A percentile compares a stretch with the other conserved stretches of the same genome.
These are phyloP conservation scores for Coniferiporia sulphurascens DNA, from an alignment of 1,284 basidiomycete genomes.

Conservation along the genomic window DNA sequence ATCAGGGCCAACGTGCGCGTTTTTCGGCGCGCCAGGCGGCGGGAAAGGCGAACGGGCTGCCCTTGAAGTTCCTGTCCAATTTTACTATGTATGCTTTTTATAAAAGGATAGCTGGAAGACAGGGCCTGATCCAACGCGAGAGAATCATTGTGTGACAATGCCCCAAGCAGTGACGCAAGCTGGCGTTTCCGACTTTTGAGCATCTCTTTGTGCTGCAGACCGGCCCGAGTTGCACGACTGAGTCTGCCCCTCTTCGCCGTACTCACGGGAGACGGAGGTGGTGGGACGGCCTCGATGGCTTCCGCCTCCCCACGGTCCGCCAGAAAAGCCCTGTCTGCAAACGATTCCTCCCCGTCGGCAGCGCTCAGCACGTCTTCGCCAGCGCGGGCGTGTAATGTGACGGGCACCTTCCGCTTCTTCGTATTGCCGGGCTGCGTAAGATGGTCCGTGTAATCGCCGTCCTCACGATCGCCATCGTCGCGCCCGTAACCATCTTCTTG, in stretches of 20 bases:
- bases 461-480: constrained; percentile 47
- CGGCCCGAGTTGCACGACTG: constrained; percentile 56
- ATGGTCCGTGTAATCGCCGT: constrained; percentile 60
- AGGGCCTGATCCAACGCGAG: constrained; percentile 72
- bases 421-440: constrained; percentile 73
- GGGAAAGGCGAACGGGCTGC: constrained; percentile 29
- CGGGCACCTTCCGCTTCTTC: constrained; percentile 79
- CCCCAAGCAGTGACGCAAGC: constrained; percentile 60
- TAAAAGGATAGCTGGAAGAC: constrained; percentile 53
- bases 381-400: constrained; percentile 21
- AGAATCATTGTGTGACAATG: constrained; percentile 56
- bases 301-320: constrained; percentile 27
- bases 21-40: constrained; percentile 27
- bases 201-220: constrained; percentile 69
- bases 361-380: constrained; percentile 6
- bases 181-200: constrained; percentile 63
- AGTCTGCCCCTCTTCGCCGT: constrained; percentile 39
- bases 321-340: constrained; percentile 23
- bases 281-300: constrained; percentile 15
- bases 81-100: constrained; percentile 24
- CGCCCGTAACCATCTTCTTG: constrained; percentile 25
- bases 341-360: constrained; percentile 34
- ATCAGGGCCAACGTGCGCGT: constrained; percentile 25
- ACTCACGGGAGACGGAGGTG: constrained; percentile 9
- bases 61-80: constrained; percentile 22